A percentile compares a stretch with the other conserved stretches of the same genome.
Evolutionary conservation across 2,329 filamentous ascomycete genomes (phyloP).

Genomic region (Arachnomyces sp.): DNA sequence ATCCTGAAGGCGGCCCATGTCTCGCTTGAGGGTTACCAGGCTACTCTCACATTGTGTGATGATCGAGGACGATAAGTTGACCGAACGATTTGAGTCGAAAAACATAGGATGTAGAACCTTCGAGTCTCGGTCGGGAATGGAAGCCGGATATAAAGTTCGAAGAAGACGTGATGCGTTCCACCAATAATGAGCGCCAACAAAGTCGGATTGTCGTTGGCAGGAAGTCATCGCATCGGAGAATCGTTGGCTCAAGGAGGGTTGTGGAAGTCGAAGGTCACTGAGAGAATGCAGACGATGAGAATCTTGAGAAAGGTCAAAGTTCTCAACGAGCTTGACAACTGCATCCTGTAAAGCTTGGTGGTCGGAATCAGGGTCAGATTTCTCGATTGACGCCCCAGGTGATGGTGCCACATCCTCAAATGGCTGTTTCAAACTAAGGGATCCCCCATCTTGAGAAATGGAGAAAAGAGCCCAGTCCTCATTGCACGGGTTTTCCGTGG

Average conservation of each 20-base stretch:
- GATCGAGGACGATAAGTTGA: constrained; percentile 24
- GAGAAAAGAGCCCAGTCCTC: constrained; percentile 79
- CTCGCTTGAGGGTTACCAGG: constrained; percentile 73
- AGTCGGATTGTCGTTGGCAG: constrained; percentile 71
- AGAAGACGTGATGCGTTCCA: constrained; percentile 74
- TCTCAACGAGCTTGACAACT: constrained; percentile 69
- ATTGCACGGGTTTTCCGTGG: constrained; percentile 64
- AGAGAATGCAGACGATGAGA: constrained; percentile 13
- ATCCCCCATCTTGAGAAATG: constrained; percentile 63
- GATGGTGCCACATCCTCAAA: constrained; percentile 53
- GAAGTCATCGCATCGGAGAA: constrained; percentile 63
- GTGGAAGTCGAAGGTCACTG: constrained; percentile 2
- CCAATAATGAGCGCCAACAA: constrained; percentile 74
- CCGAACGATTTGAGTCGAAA: constrained; percentile 40
- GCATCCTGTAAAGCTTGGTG: constrained; percentile 74
- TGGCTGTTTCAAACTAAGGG: constrained; percentile 57
- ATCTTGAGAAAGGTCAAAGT: constrained; percentile 67
- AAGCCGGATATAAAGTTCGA: constrained; percentile 51
- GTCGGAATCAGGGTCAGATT: constrained; percentile 33
- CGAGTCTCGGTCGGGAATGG: constrained; percentile 52
- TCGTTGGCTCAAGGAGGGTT: constrained; percentile 25
- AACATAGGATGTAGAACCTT: constrained; percentile 65
- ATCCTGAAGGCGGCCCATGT: constrained; percentile 66
- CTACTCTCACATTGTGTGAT: constrained; percentile 31
- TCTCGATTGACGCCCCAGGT: too few species aligned